Conservation (phyloP, 2,329 filamentous ascomycete species). For the Aspergillus neotritici region DNA sequence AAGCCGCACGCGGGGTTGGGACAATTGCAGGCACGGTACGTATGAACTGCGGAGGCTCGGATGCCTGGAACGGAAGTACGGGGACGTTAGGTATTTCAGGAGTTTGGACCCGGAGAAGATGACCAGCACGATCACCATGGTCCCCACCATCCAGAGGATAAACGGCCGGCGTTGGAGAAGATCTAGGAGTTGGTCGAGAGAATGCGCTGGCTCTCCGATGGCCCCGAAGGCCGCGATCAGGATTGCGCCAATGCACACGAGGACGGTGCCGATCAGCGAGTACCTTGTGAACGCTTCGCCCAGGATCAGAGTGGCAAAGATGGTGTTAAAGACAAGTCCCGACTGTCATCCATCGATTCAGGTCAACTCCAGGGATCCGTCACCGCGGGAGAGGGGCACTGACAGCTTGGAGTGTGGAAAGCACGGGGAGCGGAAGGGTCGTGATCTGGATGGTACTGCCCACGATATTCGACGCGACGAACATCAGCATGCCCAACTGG, state of each 20-base stretch:
- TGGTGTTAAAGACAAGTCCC: conserved; percentile 95
- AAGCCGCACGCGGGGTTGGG: conserved; percentile 63
- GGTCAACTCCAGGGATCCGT: conserved; percentile 2
- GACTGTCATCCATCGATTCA: conserved; percentile 46
- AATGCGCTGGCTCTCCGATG: conserved; percentile 88
- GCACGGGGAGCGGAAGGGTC: conserved; percentile 83
- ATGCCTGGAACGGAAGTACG: conserved; percentile 27
- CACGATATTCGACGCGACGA: conserved; percentile 86
- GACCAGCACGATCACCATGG: conserved; percentile 64
- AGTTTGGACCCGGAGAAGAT: conserved; percentile 57
- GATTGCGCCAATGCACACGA: conserved; percentile 83
- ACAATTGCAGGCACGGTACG: conserved; percentile 30
- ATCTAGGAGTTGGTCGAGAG: conserved; percentile 69
- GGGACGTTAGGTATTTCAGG: conserved; percentile 34
- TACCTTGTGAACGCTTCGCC: conserved; percentile 90
- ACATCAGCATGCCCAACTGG: conserved; percentile 86
- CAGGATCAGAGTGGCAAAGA: conserved; percentile 89
- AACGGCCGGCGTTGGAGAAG: conserved; percentile 71
- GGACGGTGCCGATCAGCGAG: conserved; percentile 81
- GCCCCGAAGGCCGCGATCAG: conserved; percentile 92
- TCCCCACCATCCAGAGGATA: conserved; percentile 81
- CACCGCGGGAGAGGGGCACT: conserved; percentile 17
- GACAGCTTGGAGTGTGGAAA: conserved; percentile 86
- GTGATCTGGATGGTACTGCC: conserved; percentile 98
- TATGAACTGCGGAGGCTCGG: conserved; percentile 42